Percentiles rank a stretch among this genome's conserved stretches.
phyloP scores from a whole-genome alignment of 805 yeast species.

The Teunomyces kruisii region DNA sequence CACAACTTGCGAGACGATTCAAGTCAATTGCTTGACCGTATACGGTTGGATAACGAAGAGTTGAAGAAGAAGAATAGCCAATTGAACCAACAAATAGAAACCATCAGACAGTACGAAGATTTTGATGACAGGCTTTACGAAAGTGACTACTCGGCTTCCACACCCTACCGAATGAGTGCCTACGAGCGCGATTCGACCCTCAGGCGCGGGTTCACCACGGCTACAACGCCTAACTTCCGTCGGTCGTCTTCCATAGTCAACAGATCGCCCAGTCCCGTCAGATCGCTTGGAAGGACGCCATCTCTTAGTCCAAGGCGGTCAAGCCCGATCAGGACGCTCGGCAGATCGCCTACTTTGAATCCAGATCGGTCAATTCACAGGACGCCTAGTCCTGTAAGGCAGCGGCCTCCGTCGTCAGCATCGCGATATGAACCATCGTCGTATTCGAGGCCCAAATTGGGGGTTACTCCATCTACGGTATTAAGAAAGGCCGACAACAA shows the following conservation, averaged over 20 bases:
- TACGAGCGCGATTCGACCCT: neutral
- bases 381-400: conserved; percentile 1
- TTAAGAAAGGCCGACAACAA: neutral
- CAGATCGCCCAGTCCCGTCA: conserved; percentile 10
- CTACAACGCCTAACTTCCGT: conserved; percentile 1
- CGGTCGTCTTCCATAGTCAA: conserved; percentile 8
- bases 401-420: neutral
- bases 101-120: conserved; percentile 6
- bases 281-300: neutral
- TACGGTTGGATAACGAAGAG: conserved; percentile 12
- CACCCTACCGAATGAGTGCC: conserved; percentile 7
- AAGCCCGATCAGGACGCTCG: neutral
- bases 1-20: conserved; percentile 10
- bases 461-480: neutral
- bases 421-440: neutral
- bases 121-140: conserved; percentile 6
- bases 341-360: neutral
- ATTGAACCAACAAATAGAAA: conserved; percentile 9
- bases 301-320: conserved; percentile 5
- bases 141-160: conserved; percentile 9
- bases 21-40: conserved; percentile 9
- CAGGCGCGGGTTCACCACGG: neutral
- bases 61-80: conserved; percentile 9
- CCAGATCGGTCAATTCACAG: neutral
- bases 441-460: conserved; percentile 1